Base-by-base conservation (phyloP, 305 asterid species). In the Fraxinus angustifolia region DNA sequence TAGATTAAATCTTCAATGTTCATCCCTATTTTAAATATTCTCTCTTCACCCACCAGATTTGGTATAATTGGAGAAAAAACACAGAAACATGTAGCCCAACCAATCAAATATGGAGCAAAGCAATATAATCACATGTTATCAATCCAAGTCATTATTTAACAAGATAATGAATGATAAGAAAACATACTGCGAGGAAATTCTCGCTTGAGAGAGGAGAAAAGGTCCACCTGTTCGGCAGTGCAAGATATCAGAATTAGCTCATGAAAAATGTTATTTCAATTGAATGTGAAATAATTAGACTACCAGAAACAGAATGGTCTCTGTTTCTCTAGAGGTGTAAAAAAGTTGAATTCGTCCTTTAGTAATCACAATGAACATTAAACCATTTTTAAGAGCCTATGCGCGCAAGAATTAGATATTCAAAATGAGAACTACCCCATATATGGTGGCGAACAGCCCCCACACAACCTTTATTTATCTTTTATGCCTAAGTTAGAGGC, bases 191-290 rank as follows among this genome's bases (percentile, higher is more conserved):
- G 2, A 96, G 80, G 78, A 96, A 86, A 80, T 86, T 87, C 58
- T 93, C 95, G 84, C 40, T 90, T 2, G 95, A 80, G 60, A 96
- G 91, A 83, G 98, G 98, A 67, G 97, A 86, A 88, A 96, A 96
- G 0, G 97, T 81, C 99, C 99, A 96, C 90, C 99, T 96, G 93
- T 87, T 75, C 26, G 17, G 83, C 17, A 76, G 58, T 53, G 56
- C 78, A 62, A 77, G 58, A 35, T 70, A 75, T 83, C 11, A 77
- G 70, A 80, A 79, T 33, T 33, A 42, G 75, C 73, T 67, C 50
- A 10, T 16, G 3, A 35, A 50, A 60, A 67, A 31, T 45, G 58
- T 23, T 19, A 36, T 71, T 68, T 36, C 79, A 26, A 45, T 16
- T 19, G 38, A 28, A 68, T 14, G 21, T 19, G 38, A 5, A 23